A percentile compares a stretch with the other conserved stretches of the same genome.
phyloP scores from a whole-genome alignment of 176 grass and related monocot genomes.

The Oryza officinalis region DNA sequence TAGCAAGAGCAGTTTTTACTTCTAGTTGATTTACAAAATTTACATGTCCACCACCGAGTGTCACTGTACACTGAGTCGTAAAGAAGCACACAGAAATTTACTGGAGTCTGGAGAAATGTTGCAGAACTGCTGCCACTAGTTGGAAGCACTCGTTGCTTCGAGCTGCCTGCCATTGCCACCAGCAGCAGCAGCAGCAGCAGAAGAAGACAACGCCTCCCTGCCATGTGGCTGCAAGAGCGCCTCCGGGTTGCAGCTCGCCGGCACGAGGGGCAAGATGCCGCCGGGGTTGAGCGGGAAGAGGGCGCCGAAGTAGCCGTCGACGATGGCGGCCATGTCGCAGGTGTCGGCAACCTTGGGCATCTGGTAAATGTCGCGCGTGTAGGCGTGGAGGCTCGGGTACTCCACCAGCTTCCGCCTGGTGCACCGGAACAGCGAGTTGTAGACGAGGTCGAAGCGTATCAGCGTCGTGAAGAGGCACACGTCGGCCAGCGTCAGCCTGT shows the following conservation, averaged over 20 bases:
- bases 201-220: slow-evolving; percentile 56
- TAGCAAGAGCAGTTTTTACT: too few relatives aligned
- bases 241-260: slow-evolving; percentile 49
- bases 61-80: neutral
- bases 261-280: slow-evolving; percentile 64
- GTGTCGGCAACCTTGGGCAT: slow-evolving; percentile 73
- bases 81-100: neutral
- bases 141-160: slow-evolving; percentile 34
- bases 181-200: neutral
- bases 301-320: slow-evolving; percentile 77
- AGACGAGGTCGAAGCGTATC: slow-evolving; percentile 81
- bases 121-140: neutral
- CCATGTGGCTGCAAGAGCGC: slow-evolving; percentile 61
- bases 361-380: slow-evolving; percentile 89
- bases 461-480: slow-evolving; percentile 95
- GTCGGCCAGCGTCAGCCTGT: slow-evolving; percentile 70
- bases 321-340: slow-evolving; percentile 79
- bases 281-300: slow-evolving; percentile 90
- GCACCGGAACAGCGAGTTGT: slow-evolving; percentile 91
- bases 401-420: slow-evolving; percentile 76
- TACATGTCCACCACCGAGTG: too few relatives aligned
- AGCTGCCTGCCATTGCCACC: neutral
- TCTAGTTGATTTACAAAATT: neutral
- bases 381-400: slow-evolving; percentile 80
- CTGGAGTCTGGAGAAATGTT: neutral